A percentile compares a stretch with the other conserved stretches of the same genome.
phyloP scores from a whole-genome alignment of 306 rosid species.

The Prosopis cineraria region DNA sequence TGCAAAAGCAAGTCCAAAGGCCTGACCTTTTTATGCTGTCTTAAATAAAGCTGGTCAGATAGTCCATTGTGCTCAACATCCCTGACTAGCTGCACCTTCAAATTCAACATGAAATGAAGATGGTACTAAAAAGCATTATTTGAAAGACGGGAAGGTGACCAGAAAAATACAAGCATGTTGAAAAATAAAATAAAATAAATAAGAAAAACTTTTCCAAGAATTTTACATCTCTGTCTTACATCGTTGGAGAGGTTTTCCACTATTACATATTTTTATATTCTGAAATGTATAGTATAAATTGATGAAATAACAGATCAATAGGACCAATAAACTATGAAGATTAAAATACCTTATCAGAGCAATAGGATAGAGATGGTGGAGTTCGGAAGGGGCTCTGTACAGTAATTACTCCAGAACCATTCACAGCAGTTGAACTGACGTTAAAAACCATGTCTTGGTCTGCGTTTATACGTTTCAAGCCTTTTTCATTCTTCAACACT shows the following conservation, averaged over 20 bases:
- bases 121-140: conserved; percentile 23
- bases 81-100: conserved; percentile 50
- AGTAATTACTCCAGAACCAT: conserved; percentile 33
- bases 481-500: conserved; percentile 46
- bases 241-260: background rate
- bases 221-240: background rate
- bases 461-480: conserved; percentile 56
- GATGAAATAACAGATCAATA: conserved; percentile 20
- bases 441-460: conserved; percentile 41
- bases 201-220: background rate
- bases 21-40: conserved; percentile 80
- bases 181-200: background rate
- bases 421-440: conserved; percentile 34
- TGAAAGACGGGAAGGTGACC: background rate
- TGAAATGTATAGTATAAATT: conserved; percentile 4
- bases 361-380: conserved; percentile 76
- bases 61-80: conserved; percentile 48
- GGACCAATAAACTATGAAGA: conserved; percentile 30
- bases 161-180: background rate
- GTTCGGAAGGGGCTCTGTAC: conserved; percentile 85
- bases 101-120: conserved; percentile 36
- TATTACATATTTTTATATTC: background rate
- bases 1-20: conserved; percentile 17
- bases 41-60: conserved; percentile 49
- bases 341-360: conserved; percentile 66